A percentile compares a stretch with the other conserved stretches of the same genome.
Evolutionary conservation across 169 alveolate species (phyloP).

Genomic region (Plasmodium adleri): DNA sequence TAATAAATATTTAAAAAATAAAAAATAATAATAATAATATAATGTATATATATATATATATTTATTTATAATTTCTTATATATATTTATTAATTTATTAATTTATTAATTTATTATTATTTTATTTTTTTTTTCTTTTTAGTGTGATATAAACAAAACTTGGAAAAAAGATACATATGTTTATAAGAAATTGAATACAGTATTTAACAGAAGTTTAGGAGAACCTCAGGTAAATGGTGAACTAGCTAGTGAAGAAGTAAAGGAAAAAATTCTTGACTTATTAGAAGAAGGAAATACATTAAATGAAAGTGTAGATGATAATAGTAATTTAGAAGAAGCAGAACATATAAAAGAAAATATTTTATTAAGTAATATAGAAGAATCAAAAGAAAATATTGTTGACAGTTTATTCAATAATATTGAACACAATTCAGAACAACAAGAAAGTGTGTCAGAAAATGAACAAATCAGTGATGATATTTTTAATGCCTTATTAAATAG

Average conservation of each 20-base stretch:
- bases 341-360: neutral
- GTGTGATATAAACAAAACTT: neutral
- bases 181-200: neutral
- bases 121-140: neutral
- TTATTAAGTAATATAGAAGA: constrained; percentile 3
- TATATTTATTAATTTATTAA: neutral
- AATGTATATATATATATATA: neutral
- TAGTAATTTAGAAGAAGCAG: neutral
- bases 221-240: no score
- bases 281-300: constrained; percentile 8
- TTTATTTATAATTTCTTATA: neutral
- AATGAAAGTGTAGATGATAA: constrained; percentile 7
- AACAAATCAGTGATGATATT: neutral
- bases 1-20: neutral
- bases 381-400: neutral
- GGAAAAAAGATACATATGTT: neutral
- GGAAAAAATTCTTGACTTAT: constrained; percentile 11
- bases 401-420: neutral
- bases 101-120: neutral
- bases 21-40: neutral
- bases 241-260: neutral
- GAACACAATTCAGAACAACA: neutral
- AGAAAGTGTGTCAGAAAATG: constrained; percentile 9
- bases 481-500: neutral
- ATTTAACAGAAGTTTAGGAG: neutral